phyloP scores from a whole-genome alignment of 306 rosid species.

The Trifolium fragiferum region DNA sequence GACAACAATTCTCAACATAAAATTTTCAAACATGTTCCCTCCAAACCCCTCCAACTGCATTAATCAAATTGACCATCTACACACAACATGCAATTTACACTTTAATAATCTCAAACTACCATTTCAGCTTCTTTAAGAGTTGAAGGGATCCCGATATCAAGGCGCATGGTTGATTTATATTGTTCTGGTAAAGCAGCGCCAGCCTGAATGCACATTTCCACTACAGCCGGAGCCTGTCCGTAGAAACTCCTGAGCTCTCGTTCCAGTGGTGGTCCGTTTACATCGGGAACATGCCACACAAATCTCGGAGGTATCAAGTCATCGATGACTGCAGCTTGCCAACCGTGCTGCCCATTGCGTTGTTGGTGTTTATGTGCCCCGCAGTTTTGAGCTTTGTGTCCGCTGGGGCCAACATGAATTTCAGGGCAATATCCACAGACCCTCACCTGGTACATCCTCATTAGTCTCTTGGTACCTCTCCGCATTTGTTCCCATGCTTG shows the following conservation, averaged over 20 bases:
- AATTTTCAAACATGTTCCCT: background rate
- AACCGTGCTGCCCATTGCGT: constrained; percentile 97
- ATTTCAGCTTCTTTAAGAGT: constrained; percentile 79
- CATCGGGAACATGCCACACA: constrained; percentile 98
- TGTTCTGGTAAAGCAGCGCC: constrained; percentile 86
- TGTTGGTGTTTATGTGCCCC: constrained; percentile 96
- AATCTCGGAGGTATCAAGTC: constrained; percentile 90
- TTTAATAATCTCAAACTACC: constrained; percentile 73
- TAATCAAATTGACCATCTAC: constrained; percentile 31
- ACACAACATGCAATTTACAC: constrained; percentile 27
- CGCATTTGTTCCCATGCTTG: constrained; percentile 85
- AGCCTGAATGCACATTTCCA: constrained; percentile 90
- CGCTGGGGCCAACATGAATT: constrained; percentile 77
- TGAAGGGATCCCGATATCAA: constrained; percentile 90
- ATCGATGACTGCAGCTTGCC: constrained; percentile 86
- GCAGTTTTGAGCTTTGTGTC: constrained; percentile 94
- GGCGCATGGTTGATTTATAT: constrained; percentile 84
- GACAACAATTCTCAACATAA: no score
- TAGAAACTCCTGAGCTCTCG: constrained; percentile 81
- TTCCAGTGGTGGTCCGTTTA: constrained; percentile 69
- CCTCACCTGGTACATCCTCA: constrained; percentile 82
- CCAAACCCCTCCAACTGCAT: background rate
- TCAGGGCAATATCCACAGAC: constrained; percentile 98
- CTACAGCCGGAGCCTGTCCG: constrained; percentile 89
- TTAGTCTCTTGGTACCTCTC: constrained; percentile 72